These are phyloP conservation scores for Metarhizium anisopliae DNA, from an alignment of 2,329 filamentous ascomycete genomes.

Conservation along the genomic window DNA sequence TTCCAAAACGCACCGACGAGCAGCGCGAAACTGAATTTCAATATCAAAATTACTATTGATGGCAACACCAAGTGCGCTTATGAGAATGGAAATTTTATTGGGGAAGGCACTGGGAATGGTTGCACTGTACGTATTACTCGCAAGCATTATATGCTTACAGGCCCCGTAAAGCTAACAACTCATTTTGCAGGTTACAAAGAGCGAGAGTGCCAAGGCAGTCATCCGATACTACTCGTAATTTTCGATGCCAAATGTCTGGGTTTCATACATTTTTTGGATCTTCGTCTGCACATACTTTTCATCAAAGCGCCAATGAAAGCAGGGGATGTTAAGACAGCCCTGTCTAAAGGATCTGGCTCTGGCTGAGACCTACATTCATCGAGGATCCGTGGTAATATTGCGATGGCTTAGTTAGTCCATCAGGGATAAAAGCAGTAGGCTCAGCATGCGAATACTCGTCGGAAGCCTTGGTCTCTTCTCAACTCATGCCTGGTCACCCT, in stretches of 20 bases:
- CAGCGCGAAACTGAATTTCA: conserved; percentile 61
- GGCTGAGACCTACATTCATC: not conserved
- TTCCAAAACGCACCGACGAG: conserved; percentile 78
- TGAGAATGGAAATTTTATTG: conserved; percentile 52
- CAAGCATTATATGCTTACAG: not conserved
- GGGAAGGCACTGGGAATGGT: conserved; percentile 43
- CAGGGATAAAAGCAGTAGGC: not conserved
- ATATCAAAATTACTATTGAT: conserved; percentile 67
- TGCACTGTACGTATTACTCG: conserved; percentile 64
- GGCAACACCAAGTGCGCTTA: conserved; percentile 52
- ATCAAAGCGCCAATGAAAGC: conserved; percentile 9
- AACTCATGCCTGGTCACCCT: not conserved
- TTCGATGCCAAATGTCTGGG: not conserved
- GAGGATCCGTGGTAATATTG: not conserved
- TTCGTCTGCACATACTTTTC: conserved; percentile 26
- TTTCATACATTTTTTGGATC: conserved; percentile 17
- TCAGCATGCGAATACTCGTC: not conserved
- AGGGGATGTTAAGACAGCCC: not conserved
- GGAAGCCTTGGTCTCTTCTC: not conserved
- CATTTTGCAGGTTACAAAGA: conserved; percentile 31
- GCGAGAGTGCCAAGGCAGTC: conserved; percentile 29
- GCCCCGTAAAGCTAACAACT: not conserved
- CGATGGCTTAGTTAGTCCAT: not conserved
- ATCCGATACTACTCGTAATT: conserved; percentile 33
- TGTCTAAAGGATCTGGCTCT: not conserved